Evolutionary conservation across 306 rosid species (phyloP), one percentile per base, ranked within the genome.

Genomic region (Prunus dulcis): DNA sequence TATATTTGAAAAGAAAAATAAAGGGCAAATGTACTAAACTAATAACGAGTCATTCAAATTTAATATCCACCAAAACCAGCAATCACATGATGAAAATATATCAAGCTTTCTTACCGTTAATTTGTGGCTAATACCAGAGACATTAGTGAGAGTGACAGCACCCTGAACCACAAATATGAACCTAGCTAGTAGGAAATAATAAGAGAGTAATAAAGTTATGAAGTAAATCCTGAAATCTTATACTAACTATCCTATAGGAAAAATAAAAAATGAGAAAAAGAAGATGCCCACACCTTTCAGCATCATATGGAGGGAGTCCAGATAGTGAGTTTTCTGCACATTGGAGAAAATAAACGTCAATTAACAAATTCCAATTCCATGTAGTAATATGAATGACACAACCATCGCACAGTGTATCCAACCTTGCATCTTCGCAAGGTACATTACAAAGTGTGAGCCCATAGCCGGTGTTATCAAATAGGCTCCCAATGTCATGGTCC

Each of bases 391-490:
- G 50, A 71, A 38, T 8, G 14, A 3, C 25, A 79, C 12, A 4
- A 45, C 2, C 19, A 28, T 49, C 27, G 22, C 41, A 27, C 9
- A 10, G 50, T 55, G 67, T 49, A 69, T 53, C 87, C 14, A 63
- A 95, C 98, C 97, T 90, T 91, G 88, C 91, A 95, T 84, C 84
- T 92, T 91, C 46, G 97, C 97, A 41, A 95, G 86, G 85, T 90
- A 95, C 97, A 95, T 95, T 49, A 84, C 86, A 67, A 95, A 95
- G 85, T 90, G 93, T 52, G 99, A 89, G 61, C 97, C 99, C 62
- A 86, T 84, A 57, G 86, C 87, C 0, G 97, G 97, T 27, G 97
- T 75, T 77, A 95, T 88, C 64, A 95, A 88, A 84, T 90, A 95
- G 23, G 98, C 96, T 64, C 89, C 97, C 23, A 75, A 81, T 23